Conservation (phyloP, 169 alveolate species). For the Sarcocystis neurona region DNA sequence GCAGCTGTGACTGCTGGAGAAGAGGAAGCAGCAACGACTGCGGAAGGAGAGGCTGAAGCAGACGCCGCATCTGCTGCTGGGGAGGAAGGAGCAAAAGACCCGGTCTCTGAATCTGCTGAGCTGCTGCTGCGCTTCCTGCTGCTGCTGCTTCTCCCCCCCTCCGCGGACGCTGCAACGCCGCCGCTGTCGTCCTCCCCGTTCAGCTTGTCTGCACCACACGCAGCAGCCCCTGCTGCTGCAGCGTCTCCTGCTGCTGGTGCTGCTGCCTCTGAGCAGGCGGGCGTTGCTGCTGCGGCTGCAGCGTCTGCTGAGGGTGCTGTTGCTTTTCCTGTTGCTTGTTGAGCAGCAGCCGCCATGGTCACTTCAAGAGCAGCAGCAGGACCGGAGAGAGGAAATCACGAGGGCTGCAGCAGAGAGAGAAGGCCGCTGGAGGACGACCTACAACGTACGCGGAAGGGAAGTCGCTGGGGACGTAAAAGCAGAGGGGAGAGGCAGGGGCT, state of each 20-base stretch:
- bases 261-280: background rate
- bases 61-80: no score
- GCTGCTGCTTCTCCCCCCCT: conserved; percentile 3
- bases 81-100: no score
- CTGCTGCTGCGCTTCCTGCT: no score
- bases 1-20: background rate
- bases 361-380: no score
- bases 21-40: background rate
- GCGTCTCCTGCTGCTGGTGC: background rate
- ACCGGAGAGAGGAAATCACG: no score
- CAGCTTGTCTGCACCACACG: background rate
- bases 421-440: no score
- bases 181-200: background rate
- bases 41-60: background rate
- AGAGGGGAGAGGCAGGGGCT: no score
- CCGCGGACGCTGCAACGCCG: background rate
- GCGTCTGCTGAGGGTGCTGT: background rate
- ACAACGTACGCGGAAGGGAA: no score
- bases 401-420: no score
- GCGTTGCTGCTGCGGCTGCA: background rate
- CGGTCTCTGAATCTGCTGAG: no score
- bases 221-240: background rate
- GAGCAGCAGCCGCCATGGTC: no score
- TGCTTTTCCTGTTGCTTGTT: background rate
- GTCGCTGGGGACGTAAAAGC: no score